phyloP scores from a whole-genome alignment of 495 filamentous ascomycete species.

The Penicillium ucsense region DNA sequence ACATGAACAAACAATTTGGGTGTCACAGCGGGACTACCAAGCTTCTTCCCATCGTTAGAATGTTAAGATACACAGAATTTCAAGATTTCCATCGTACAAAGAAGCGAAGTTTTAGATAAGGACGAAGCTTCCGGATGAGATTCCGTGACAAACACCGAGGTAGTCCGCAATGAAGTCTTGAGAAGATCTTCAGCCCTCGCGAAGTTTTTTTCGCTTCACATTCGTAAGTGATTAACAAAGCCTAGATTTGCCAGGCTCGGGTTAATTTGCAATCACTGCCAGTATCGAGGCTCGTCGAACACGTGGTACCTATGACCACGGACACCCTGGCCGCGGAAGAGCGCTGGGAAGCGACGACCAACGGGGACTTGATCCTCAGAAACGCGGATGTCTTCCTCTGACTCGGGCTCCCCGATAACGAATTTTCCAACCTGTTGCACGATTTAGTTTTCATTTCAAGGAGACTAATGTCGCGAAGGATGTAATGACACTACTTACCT shows the following conservation, averaged over 20 bases:
- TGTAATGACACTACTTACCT: constrained; percentile 43
- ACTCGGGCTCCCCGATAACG: constrained; percentile 62
- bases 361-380: constrained; percentile 59
- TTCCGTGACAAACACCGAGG: no score
- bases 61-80: no score
- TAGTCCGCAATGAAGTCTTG: no score
- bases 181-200: no score
- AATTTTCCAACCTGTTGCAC: constrained; percentile 74
- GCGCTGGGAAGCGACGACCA: constrained; percentile 73
- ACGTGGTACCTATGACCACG: constrained; percentile 92
- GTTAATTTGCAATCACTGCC: constrained; percentile 23
- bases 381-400: constrained; percentile 47
- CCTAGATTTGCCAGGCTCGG: background rate
- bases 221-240: no score
- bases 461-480: background rate
- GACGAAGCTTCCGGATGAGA: no score
- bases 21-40: no score
- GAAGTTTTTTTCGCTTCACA: no score
- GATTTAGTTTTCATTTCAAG: constrained; percentile 5
- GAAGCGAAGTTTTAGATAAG: no score
- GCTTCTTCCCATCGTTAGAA: no score
- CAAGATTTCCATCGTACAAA: no score
- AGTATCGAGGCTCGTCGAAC: constrained; percentile 85
- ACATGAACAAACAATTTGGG: no score
- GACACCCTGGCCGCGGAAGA: constrained; percentile 81